Evolutionary conservation across 2,329 filamentous ascomycete species (phyloP), one percentile per base, ranked within the genome.

Genomic region (Pestalotiopsis sp.): DNA sequence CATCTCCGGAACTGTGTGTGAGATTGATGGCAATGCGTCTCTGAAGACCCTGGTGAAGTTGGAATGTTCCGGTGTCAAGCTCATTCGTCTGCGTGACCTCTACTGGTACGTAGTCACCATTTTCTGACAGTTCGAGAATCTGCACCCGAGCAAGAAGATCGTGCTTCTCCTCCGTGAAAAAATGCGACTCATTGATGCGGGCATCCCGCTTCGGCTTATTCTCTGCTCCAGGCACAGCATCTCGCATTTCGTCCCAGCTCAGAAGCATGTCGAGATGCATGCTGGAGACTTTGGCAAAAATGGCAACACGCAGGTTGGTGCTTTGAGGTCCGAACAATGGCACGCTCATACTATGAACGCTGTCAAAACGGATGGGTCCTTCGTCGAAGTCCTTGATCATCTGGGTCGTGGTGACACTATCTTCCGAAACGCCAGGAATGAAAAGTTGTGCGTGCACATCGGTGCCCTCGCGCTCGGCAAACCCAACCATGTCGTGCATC

Each of bases 181-280:
- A 99, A 73, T 99, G 95, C 0, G 93, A 92, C 79, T 99, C 96
- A 13, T 94, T 91, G 72, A 99, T 91, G 12, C 96, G 88, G 27
- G 92, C 87, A 57, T 84, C 87, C 70, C 86, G 88, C 5, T 84
- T 88, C 4, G 83, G 78, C 68, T 84, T 86, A 57, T 84, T 84
- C 67, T 87, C 86, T 20, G 88, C 87, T 71, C 88, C 87, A 2
- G 87, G 86, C 64, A 90, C 85, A 20, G 89, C 87, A 79, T 99
- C 95, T 69, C 95, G 91, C 91, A 99, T 98, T 76, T 98, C 96
- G 78, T 99, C 96, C 96, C 96, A 99, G 82, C 96, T 99, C 13
- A 98, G 88, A 65, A 99, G 86, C 83, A 97, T 98, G 80, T 99
- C 96, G 25, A 99, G 87, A 81, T 99, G 96, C 91, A 98, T 98